These are phyloP conservation scores for Primulina tabacum DNA, from an alignment of 257 asterid genomes.

Conservation along the genomic window DNA sequence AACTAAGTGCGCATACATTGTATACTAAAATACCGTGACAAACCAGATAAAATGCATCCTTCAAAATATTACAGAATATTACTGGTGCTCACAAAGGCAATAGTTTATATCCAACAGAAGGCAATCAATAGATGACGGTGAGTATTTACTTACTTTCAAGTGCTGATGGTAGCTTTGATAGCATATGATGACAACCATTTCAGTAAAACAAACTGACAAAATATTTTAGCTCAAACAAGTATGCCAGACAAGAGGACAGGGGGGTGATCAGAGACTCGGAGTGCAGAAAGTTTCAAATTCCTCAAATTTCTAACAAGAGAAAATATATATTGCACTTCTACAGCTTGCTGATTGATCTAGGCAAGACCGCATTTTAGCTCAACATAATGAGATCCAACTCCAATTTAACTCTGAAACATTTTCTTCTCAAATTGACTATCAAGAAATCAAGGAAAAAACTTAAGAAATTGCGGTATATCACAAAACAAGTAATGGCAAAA, in stretches of 20 bases:
- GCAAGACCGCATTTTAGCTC: background rate
- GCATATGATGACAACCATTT: constrained; percentile 6
- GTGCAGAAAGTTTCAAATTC: background rate
- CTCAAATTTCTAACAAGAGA: background rate
- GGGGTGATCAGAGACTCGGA: background rate
- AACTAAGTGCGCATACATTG: background rate
- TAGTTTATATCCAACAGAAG: background rate
- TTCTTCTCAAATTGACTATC: background rate
- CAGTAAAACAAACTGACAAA: background rate
- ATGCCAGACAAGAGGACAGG: background rate
- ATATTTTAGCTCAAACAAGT: background rate
- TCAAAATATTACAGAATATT: background rate
- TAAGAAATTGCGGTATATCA: too few relatives aligned
- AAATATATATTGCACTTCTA: background rate
- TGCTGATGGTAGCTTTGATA: background rate
- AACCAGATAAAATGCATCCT: background rate
- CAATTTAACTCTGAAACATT: background rate
- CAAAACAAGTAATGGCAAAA: background rate
- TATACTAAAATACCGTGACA: background rate
- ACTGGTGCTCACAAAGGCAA: background rate
- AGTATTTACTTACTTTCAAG: background rate
- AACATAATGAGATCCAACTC: background rate
- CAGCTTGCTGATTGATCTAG: background rate
- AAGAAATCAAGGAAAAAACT: background rate
- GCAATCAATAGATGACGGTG: constrained; percentile 5